Base-by-base conservation (phyloP, 2,329 filamentous ascomycete species). In the Colletotrichum costaricense region DNA sequence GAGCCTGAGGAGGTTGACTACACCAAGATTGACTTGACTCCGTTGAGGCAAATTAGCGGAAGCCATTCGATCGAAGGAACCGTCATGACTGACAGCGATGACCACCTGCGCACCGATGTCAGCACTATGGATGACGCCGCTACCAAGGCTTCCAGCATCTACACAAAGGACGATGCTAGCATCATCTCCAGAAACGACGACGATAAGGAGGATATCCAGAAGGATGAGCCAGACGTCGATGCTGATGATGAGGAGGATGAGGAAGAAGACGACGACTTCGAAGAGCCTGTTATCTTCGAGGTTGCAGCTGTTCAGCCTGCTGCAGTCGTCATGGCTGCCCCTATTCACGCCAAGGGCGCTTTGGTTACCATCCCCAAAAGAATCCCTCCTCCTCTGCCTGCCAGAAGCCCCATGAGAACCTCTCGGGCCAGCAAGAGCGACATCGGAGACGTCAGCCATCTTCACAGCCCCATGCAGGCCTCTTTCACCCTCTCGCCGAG, bases 361-460 rank as follows among this genome's bases (percentile, higher is more conserved):
- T 86, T 98, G 63, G 94, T 98, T 33, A 95, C 91, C 58, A 97
- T 98, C 72, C 91, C 94, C 14, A 97, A 96, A 83, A 90, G 95
- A 46, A 83, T 92, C 1, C 90, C 94, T 1, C 95, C 95, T 1
- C 91, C 93, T 9, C 88, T 98, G 14, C 95, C 95, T 1, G 88
- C 90, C 3, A 88, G 95, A 60, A 97, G 93, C 79, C 93, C 94
- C 1, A 91, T 92, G 81, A 76, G 94, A 86, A 79, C 82, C 26
- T 90, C 89, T 4, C 83, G 86, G 55, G 85, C 83, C 3, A 86
- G 85, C 76, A 88, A 84, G 79, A 80, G 88, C 81, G 83, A 93
- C 82, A 85, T 93, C 88, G 78, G 91, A 83, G 81, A 96, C 84
- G 81, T 94, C 3, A 78, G 81, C 76, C 74, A 81, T 79, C 80